Conservation (phyloP, 257 asterid genomes). For the Cynanchum wilfordii region DNA sequence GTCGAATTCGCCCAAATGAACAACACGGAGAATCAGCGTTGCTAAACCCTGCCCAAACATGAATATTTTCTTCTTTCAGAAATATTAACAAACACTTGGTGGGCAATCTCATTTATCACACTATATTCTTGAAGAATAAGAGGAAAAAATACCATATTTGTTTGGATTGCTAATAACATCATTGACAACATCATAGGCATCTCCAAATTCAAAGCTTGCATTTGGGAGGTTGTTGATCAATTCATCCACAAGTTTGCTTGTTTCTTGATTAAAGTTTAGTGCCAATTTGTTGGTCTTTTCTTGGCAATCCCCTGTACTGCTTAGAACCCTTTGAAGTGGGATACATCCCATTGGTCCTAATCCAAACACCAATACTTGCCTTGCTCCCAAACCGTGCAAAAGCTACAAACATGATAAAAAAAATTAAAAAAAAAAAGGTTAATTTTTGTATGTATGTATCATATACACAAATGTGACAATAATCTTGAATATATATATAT, state of each 20-base stretch:
- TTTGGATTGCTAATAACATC: constrained; percentile 55
- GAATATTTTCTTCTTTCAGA: no score
- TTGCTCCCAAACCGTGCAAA: constrained; percentile 66
- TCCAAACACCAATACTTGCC: constrained; percentile 74
- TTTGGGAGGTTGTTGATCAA: constrained; percentile 51
- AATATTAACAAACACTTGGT: no score
- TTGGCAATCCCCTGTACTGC: constrained; percentile 61
- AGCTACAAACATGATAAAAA: constrained; percentile 22
- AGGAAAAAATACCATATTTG: constrained; percentile 40
- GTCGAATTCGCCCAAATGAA: constrained; percentile 73
- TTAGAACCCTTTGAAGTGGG: constrained; percentile 80
- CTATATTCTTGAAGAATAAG: no score
- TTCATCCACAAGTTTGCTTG: constrained; percentile 36
- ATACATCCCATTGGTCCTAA: constrained; percentile 96
- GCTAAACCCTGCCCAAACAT: constrained; percentile 48
- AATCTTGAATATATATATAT: no score
- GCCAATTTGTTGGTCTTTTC: constrained; percentile 71
- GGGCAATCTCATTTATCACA: no score
- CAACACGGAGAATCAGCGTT: constrained; percentile 86
- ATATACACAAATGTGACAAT: no score
- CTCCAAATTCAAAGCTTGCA: constrained; percentile 66
- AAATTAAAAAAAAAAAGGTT: no score
- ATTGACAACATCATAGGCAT: constrained; percentile 83
- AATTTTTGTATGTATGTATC: no score
- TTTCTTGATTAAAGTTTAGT: constrained; percentile 47